A percentile compares a stretch with the other conserved stretches of the same genome.
Conservation (phyloP, 495 filamentous ascomycete species). For the Corynascus novoguineensis region DNA sequence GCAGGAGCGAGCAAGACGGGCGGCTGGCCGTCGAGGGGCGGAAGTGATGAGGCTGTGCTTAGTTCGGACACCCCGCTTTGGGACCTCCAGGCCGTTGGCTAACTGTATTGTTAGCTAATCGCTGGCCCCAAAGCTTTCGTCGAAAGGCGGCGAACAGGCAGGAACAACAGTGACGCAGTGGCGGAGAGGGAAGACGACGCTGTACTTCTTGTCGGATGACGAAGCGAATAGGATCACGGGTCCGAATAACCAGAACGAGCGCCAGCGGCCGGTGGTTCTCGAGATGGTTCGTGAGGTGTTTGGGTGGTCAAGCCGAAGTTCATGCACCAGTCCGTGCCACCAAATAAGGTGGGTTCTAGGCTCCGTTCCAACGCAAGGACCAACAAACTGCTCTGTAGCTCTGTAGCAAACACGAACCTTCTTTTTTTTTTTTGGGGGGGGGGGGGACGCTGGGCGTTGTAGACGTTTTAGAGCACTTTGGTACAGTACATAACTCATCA, state of each 20-base stretch:
- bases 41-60: constrained; percentile 33
- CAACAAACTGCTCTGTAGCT: too few species aligned
- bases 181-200: neutral
- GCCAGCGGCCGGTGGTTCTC: neutral
- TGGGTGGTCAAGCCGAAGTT: constrained; percentile 2
- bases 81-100: constrained; percentile 6
- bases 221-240: neutral
- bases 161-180: constrained; percentile 4
- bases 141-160: neutral
- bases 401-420: too few species aligned
- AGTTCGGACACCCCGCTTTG: constrained; percentile 23
- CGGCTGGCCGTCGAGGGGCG: constrained; percentile 12
- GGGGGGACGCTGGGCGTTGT: too few species aligned
- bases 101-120: neutral
- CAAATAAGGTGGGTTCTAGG: neutral
- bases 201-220: neutral
- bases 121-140: neutral
- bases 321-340: constrained; percentile 4
- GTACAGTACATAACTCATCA: too few species aligned
- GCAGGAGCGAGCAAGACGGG: constrained; percentile 12
- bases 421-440: too few species aligned
- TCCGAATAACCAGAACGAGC: neutral
- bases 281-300: constrained; percentile 13
- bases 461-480: too few species aligned
- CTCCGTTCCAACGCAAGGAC: neutral